These are phyloP conservation scores for Fomitopsis palustris DNA, from an alignment of 1,284 basidiomycete species.

Conservation along the genomic window DNA sequence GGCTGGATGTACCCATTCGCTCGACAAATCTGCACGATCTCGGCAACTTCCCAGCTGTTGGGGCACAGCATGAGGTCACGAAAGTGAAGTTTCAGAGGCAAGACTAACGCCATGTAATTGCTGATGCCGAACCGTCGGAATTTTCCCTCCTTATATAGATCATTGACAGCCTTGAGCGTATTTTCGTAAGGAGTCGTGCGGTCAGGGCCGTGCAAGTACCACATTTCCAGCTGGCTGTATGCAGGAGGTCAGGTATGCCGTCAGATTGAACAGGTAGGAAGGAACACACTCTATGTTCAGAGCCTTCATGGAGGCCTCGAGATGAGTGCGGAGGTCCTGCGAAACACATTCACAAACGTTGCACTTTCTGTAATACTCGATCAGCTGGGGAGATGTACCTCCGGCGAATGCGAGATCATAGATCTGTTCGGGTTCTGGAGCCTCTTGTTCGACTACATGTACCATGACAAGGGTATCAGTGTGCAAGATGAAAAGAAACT, in stretches of 20 bases:
- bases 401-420: slow-evolving; percentile 16
- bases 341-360: not conserved
- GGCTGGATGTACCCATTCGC: slow-evolving; percentile 58
- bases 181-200: slow-evolving; percentile 43
- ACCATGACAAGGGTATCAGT: not conserved
- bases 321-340: slow-evolving; percentile 39
- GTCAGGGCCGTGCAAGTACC: slow-evolving; percentile 56
- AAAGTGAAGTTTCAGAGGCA: not conserved
- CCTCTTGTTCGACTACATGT: slow-evolving; percentile 8
- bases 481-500: not conserved
- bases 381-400: slow-evolving; percentile 7
- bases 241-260: no score
- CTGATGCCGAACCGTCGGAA: slow-evolving; percentile 46
- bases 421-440: slow-evolving; percentile 1
- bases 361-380: not conserved
- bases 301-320: slow-evolving; percentile 42
- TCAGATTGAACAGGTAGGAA: no score
- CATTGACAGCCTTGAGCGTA: slow-evolving; percentile 46
- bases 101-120: slow-evolving; percentile 42
- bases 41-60: slow-evolving; percentile 57
- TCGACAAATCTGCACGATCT: slow-evolving; percentile 56
- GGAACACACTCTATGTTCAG: slow-evolving; percentile 41
- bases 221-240: slow-evolving; percentile 38
- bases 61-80: not conserved
- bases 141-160: slow-evolving; percentile 46